These are phyloP conservation scores for Flaveria ramosissima DNA, from an alignment of 129 eudicot genomes.

Conservation along the genomic window DNA sequence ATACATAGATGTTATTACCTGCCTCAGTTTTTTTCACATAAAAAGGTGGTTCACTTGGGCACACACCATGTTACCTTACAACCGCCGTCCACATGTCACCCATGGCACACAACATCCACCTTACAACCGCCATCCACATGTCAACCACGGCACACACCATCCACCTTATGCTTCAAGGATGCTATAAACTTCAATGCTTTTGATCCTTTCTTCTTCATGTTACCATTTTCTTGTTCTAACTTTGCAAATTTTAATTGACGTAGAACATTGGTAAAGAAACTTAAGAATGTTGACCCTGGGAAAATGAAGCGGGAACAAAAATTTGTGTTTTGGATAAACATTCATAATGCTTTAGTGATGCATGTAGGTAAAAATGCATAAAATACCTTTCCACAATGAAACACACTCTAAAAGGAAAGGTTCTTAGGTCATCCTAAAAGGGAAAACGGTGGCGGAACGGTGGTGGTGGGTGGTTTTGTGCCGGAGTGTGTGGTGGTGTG, in stretches of 20 bases:
- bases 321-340: conserved; percentile 83
- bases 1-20: too few relatives aligned
- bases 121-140: too few relatives aligned
- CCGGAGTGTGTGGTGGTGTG: too few relatives aligned
- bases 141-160: too few relatives aligned
- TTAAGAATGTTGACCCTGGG: conserved; percentile 69
- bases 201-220: background rate
- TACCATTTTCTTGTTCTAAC: background rate
- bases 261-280: conserved; percentile 72
- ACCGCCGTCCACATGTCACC: too few relatives aligned
- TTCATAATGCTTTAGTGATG: conserved; percentile 89
- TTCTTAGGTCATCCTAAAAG: too few relatives aligned
- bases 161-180: conserved; percentile 61
- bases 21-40: too few relatives aligned
- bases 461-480: too few relatives aligned
- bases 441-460: too few relatives aligned
- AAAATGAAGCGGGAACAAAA: conserved; percentile 88
- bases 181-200: background rate
- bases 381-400: background rate
- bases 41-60: too few relatives aligned
- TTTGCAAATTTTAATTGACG: conserved; percentile 22
- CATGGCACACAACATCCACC: too few relatives aligned
- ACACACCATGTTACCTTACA: too few relatives aligned
- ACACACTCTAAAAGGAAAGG: background rate
- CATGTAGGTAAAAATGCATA: conserved; percentile 46